A percentile compares a stretch with the other conserved stretches of the same genome.
Evolutionary conservation across 306 rosid species (phyloP).

Genomic region (Quercus engelmannii): DNA sequence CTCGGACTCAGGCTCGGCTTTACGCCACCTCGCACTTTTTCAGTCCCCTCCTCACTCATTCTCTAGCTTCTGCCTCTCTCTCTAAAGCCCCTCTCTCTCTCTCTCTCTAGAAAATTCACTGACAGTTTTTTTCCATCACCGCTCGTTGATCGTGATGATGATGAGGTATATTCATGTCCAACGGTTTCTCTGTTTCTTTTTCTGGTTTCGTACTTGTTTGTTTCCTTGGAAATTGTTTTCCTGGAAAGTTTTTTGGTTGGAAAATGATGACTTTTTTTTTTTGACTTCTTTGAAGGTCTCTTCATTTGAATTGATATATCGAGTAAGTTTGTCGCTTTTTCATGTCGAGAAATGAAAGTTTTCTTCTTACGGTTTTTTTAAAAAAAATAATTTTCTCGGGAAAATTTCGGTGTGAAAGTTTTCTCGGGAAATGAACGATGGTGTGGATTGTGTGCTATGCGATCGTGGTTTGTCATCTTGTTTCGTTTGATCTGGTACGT

Average conservation of each 20-base stretch:
- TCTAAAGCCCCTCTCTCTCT: neutral
- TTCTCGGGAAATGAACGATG: neutral
- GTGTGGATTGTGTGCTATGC: neutral
- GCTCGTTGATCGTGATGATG: conserved; percentile 11
- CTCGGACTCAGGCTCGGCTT: conserved; percentile 33
- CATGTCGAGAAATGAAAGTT: neutral
- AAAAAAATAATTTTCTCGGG: no score
- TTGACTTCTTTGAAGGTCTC: neutral
- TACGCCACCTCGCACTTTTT: conserved; percentile 33
- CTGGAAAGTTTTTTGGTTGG: neutral
- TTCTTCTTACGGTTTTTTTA: neutral
- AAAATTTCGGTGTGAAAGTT: neutral
- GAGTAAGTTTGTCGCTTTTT: neutral
- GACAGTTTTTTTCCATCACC: neutral
- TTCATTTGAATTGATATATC: neutral
- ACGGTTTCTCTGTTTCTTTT: neutral
- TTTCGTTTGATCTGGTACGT: neutral
- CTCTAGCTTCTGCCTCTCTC: neutral
- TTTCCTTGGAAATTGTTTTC: neutral
- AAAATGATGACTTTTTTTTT: neutral
- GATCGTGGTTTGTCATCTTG: neutral
- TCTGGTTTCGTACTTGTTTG: neutral
- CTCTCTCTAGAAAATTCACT: neutral
- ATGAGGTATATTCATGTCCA: neutral
- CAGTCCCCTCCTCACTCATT: conserved; percentile 16